Evolutionary conservation across 1,139 yeast species (phyloP).

Genomic region (Protomyces gravidus): DNA sequence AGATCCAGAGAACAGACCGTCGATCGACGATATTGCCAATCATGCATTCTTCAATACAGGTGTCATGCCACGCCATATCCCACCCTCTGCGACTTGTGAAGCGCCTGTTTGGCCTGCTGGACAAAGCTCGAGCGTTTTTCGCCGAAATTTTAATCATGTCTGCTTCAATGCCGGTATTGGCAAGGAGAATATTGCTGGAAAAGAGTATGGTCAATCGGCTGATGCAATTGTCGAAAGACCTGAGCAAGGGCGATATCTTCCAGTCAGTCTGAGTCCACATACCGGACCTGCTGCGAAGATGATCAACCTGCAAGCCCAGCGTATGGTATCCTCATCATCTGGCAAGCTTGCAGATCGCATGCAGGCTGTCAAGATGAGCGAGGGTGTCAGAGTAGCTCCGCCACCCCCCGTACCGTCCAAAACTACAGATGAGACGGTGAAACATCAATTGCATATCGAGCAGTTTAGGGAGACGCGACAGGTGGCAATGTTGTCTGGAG

Average conservation of each 20-base stretch:
- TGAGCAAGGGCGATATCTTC: conserved; percentile 29
- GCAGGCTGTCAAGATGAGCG: conserved; percentile 7
- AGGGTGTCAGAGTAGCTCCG: not conserved
- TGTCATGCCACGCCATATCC: conserved; percentile 70
- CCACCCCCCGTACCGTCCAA: not conserved
- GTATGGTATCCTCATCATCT: not conserved
- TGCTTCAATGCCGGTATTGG: conserved; percentile 31
- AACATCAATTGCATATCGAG: not conserved
- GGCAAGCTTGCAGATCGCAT: conserved; percentile 12
- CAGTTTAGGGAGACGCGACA: not conserved
- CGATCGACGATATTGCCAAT: conserved; percentile 69
- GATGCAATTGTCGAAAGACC: conserved; percentile 26
- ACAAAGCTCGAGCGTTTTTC: conserved; percentile 20
- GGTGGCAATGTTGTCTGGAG: not conserved
- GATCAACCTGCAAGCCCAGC: conserved; percentile 8
- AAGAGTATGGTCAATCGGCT: conserved; percentile 21
- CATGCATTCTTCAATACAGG: conserved; percentile 77
- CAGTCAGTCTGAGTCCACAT: conserved; percentile 24
- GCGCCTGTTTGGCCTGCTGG: conserved; percentile 46
- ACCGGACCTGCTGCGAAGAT: conserved; percentile 23
- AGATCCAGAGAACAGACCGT: conserved; percentile 78
- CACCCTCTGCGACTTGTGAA: conserved; percentile 58
- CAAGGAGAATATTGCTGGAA: conserved; percentile 30
- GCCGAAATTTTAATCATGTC: conserved; percentile 23
- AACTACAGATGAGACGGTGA: not conserved